Conservation (phyloP, 129 eudicot species). For the Artemisia annua region DNA sequence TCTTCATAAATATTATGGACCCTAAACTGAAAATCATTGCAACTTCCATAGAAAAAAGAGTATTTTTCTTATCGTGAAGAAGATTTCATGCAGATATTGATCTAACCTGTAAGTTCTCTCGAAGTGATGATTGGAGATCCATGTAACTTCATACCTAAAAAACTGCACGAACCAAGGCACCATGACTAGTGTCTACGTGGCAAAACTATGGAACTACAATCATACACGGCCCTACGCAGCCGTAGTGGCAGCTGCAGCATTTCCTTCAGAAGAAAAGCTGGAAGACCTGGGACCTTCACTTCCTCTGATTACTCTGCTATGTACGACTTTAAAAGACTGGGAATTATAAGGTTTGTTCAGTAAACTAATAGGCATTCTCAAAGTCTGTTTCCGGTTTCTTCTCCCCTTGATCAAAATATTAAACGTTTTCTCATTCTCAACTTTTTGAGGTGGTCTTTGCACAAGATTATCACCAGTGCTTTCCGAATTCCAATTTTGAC, state of each 20-base stretch:
- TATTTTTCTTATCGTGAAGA: conserved; percentile 4
- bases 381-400: conserved; percentile 88
- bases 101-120: conserved; percentile 54
- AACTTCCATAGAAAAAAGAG: not conserved
- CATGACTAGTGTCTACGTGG: conserved; percentile 28
- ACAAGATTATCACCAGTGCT: conserved; percentile 35
- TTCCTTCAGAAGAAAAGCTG: conserved; percentile 53
- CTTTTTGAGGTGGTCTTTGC: conserved; percentile 36
- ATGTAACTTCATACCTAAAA: conserved; percentile 38
- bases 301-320: conserved; percentile 86
- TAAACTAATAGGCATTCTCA: conserved; percentile 92
- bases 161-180: conserved; percentile 28
- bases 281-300: conserved; percentile 60
- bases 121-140: conserved; percentile 39
- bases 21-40: not conserved
- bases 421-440: conserved; percentile 72
- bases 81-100: conserved; percentile 3
- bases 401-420: conserved; percentile 87
- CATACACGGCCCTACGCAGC: conserved; percentile 33
- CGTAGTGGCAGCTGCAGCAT: conserved; percentile 31
- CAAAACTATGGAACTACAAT: conserved; percentile 31
- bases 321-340: conserved; percentile 78
- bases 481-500: conserved; percentile 42
- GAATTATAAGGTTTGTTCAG: conserved; percentile 82
- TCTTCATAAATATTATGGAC: conserved; percentile 6